Percentiles rank a stretch among this genome's conserved stretches.
Conservation (phyloP, 1,284 basidiomycete genomes). For the Sparassis latifolia region DNA sequence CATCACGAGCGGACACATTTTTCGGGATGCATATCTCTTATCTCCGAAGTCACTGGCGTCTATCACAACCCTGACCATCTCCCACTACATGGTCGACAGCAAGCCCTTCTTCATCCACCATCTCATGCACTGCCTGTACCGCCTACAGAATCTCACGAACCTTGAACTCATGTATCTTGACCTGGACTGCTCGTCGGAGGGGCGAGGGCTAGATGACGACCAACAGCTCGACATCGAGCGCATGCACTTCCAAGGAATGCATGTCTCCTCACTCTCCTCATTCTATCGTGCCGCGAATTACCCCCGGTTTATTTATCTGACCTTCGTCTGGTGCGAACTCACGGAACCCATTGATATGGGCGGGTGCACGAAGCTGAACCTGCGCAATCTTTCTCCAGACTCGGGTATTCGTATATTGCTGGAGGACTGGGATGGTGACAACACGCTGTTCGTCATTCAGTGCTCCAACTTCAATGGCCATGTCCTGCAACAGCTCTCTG, state of each 20-base stretch:
- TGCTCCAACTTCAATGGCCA: neutral
- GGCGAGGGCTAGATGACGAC: neutral
- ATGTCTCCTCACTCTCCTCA: no score
- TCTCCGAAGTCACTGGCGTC: neutral
- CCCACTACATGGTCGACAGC: neutral
- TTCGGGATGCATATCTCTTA: neutral
- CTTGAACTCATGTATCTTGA: neutral
- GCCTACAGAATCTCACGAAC: neutral
- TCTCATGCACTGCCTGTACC: neutral
- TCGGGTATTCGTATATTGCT: neutral
- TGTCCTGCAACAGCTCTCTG: neutral
- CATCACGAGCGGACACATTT: neutral
- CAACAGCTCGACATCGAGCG: neutral
- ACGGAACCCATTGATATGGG: neutral
- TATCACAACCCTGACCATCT: neutral
- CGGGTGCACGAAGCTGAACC: neutral
- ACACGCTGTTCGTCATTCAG: neutral
- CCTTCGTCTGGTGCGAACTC: neutral
- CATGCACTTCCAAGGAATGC: neutral
- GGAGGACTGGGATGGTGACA: neutral
- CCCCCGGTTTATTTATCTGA: neutral
- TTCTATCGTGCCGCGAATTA: neutral
- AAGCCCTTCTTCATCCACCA: neutral
- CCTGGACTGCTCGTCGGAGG: neutral
- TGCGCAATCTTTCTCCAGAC: neutral